Evolutionary conservation across 2,329 filamentous ascomycete species (phyloP), one percentile per base, ranked within the genome.

Genomic region (Verticillium dahliae): DNA sequence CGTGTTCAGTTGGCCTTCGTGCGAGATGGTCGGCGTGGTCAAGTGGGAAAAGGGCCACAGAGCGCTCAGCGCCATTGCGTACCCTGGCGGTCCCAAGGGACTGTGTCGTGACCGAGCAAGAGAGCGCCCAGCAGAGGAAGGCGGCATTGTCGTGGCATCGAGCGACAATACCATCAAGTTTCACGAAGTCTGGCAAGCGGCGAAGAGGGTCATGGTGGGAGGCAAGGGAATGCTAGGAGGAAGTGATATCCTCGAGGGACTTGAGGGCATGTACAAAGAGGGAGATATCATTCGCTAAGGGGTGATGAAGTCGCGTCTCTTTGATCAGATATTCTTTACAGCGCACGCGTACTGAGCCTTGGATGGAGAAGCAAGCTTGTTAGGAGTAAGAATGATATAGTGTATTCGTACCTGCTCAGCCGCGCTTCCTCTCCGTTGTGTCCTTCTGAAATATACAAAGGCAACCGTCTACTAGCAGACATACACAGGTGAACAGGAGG

Each of bases 81-180:
- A 95, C 73, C 91, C 92, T 10, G 84, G 33, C 34, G 35, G 75
- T 45, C 73, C 74, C 0, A 50, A 69, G 66, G 67, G 56, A 65
- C 65, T 55, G 62, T 69, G 27, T 27, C 33, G 34, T 35, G 15
- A n/a, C 67, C 64, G n/a, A 67, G 66, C 31, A 67, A 68, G 59
- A 58, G 65, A 62, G 56, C 67, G 63, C 64, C 68, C 59, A 52
- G 67, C 61, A 62, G 70, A 72, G 63, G 76, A 80, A 70, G 76
- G 68, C 0, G 96, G 92, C 71, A 88, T 99, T 67, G 90, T 97
- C 18, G 90, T 99, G 60, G 94, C 93, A 15, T 90, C 91, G 54
- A 97, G 92, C 70, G 93, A 98, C 75, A 89, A 92, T 71, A 96
- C 86, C 68, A 90, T 98, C 74, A 95, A 95, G 71, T 98, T 98